Conservation (phyloP, 345 rosid species). For the Toxicodendron radicans region DNA sequence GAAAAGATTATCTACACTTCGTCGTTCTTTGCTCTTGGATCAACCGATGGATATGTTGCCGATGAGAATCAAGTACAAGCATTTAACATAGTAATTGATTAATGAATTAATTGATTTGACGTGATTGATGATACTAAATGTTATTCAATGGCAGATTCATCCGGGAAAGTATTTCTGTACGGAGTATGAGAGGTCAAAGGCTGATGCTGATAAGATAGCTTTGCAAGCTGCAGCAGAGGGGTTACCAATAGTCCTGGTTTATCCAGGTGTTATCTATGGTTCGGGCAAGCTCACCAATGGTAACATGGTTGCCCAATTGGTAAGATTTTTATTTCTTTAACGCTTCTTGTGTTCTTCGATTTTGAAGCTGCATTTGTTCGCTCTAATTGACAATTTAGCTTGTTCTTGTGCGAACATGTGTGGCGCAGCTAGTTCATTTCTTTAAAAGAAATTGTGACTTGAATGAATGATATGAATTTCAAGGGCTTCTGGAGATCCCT, state of each 20-base stretch:
- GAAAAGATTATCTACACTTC: conserved; percentile 79
- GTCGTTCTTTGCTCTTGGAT: conserved; percentile 86
- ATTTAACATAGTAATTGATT: background rate
- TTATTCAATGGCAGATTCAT: conserved; percentile 45
- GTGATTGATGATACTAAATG: background rate
- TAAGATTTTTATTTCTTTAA: conserved; percentile 28
- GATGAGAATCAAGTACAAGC: conserved; percentile 64
- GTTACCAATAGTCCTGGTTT: conserved; percentile 58
- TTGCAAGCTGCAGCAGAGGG: conserved; percentile 68
- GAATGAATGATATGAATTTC: background rate
- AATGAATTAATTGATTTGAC: background rate
- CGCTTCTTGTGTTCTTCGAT: background rate
- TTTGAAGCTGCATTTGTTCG: background rate
- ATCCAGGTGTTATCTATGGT: conserved; percentile 90
- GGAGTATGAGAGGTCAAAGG: conserved; percentile 84
- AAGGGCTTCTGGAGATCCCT: background rate
- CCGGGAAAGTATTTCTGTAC: conserved; percentile 69
- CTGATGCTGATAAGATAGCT: conserved; percentile 72
- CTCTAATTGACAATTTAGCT: background rate
- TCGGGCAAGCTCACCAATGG: conserved; percentile 82
- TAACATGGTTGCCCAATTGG: conserved; percentile 71
- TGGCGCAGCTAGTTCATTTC: background rate
- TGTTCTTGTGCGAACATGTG: too few species aligned
- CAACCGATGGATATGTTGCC: conserved; percentile 77
- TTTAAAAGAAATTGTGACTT: background rate